Conservation (phyloP, 148 eudicot genomes). For the Rheum nobile region DNA sequence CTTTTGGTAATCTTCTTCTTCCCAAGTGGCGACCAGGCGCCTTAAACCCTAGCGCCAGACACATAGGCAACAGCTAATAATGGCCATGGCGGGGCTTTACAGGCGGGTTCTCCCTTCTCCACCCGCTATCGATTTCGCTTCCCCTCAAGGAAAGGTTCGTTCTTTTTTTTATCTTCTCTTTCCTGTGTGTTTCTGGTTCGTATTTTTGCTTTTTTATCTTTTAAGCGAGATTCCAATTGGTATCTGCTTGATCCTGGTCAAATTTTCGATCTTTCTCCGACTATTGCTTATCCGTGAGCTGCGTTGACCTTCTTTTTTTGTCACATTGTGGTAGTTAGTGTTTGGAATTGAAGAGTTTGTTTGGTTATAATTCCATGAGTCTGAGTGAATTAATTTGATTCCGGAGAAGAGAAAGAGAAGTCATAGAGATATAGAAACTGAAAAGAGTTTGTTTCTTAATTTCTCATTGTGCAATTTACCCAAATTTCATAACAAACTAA, state of each 20-base stretch:
- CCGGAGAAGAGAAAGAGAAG: background rate
- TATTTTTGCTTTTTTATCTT: background rate
- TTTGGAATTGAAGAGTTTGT: background rate
- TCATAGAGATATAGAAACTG: background rate
- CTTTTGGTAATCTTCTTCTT: background rate
- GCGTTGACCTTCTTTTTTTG: background rate
- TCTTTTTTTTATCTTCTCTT: background rate
- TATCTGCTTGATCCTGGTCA: background rate
- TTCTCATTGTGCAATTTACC: background rate
- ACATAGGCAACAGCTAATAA: background rate
- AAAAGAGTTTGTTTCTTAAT: background rate
- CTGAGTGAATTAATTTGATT: background rate
- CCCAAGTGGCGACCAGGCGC: background rate
- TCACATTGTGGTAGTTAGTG: background rate
- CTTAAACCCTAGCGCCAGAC: background rate
- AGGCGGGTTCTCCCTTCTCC: slow-evolving; percentile 40
- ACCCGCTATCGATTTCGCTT: slow-evolving; percentile 43
- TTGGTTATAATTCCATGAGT: background rate
- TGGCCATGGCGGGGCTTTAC: slow-evolving; percentile 35
- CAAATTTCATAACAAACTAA: background rate
- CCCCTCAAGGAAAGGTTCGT: slow-evolving; percentile 31
- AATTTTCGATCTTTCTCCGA: background rate
- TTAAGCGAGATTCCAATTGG: background rate
- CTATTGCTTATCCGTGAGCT: background rate
- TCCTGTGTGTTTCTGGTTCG: background rate